Base-by-base conservation (phyloP, 2,329 filamentous ascomycete species). In the Graphiopsis chlorocephala region DNA sequence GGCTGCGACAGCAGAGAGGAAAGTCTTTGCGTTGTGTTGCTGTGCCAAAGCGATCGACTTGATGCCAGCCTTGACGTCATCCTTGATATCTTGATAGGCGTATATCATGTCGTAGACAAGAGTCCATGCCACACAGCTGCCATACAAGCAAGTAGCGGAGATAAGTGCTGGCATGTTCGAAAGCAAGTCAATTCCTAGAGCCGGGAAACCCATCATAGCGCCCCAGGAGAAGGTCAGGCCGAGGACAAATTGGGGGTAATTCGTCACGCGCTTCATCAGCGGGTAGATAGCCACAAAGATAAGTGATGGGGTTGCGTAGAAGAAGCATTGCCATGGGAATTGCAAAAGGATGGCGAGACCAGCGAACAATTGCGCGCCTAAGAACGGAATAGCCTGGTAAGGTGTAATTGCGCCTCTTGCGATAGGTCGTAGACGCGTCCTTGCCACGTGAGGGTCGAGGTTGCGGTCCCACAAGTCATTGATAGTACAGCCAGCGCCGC, bases 31-130 rank as follows among this genome's bases (percentile, higher is more conserved):
- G 67, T 93, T 84, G 5, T 85, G 83, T 67, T 91, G 89, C 70
- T 96, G 91, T 74, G 90, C 89, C 45, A 96, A 81, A 1, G 90
- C 92, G 70, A 96, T 95, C 72, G 89, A 92, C 81, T 94, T 96
- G 79, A 96, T 95, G 10, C 92, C 93, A 0, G 89, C 92, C 76
- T 92, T 93, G 67, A 83, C 87, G 73, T 96, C 92, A 71, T 96
- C 92, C 72, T 89, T 89, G 76, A 94, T 90, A 72, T 96, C 92
- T 88, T 95, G 94, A 75, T 96, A 92, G 15, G 92, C 92, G 76
- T 96, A 96, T 33, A 96, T 92, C 87, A 95, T 96, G 76, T 96
- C 92, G 76, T 96, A 96, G 45, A 96, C 79, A 28, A 96, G 84
- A 0, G 92, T 96, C 93, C 93, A 96, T 3, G 91, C 88, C 26